Evolutionary conservation across 1,139 yeast genomes (phyloP).

Genomic region (Sugiyamaella novakii): DNA sequence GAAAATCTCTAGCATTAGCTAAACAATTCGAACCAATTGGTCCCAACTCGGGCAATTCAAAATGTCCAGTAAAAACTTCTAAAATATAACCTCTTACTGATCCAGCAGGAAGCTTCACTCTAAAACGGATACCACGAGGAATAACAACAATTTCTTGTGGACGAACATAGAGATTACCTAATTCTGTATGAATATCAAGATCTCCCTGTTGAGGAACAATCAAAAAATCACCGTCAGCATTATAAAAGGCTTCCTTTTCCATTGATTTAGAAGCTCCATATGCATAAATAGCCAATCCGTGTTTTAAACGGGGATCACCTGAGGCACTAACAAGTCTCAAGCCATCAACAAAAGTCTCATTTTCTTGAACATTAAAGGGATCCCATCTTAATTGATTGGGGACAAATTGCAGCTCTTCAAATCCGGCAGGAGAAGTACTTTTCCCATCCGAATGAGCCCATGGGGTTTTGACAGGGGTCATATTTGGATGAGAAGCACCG

Average conservation of each 20-base stretch:
- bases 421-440: constrained; percentile 20
- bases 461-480: constrained; percentile 24
- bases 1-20: constrained; percentile 40
- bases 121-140: constrained; percentile 38
- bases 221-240: constrained; percentile 36
- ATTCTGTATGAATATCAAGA: constrained; percentile 38
- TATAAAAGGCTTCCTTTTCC: constrained; percentile 35
- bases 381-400: constrained; percentile 39
- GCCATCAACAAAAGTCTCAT: constrained; percentile 34
- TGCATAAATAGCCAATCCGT: constrained; percentile 38
- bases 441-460: constrained; percentile 19
- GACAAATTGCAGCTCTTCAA: constrained; percentile 28
- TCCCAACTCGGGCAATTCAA: constrained; percentile 40
- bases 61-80: constrained; percentile 36
- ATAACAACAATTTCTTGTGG: constrained; percentile 39
- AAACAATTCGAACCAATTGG: constrained; percentile 40
- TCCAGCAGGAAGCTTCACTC: constrained; percentile 29
- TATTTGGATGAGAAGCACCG: constrained; percentile 32
- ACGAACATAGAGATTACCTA: constrained; percentile 36
- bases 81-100: constrained; percentile 35
- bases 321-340: constrained; percentile 37
- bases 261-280: constrained; percentile 34
- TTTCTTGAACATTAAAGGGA: constrained; percentile 34
- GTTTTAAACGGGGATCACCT: constrained; percentile 36
- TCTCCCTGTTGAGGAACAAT: constrained; percentile 39